Percentiles rank a stretch among this genome's conserved stretches.
phyloP scores from a whole-genome alignment of 371 early-diverging fungal genomes.

The Smittium mucronatum region DNA sequence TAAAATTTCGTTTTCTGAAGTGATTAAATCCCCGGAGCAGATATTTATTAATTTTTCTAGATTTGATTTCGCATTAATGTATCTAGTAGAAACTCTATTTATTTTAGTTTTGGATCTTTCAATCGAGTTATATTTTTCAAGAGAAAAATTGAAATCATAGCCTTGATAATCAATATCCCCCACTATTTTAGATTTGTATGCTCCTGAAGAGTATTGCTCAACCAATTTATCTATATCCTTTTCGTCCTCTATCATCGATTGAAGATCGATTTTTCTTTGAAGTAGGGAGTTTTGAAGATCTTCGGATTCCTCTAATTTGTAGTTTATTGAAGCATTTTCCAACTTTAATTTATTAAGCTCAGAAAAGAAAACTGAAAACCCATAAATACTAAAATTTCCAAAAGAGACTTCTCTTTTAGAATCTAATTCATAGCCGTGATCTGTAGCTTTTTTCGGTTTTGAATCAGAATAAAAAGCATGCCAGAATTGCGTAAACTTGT shows the following conservation, averaged over 20 bases:
- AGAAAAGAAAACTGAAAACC: background rate
- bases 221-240: background rate
- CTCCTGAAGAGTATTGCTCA: background rate
- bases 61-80: background rate
- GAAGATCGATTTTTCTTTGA: background rate
- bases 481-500: background rate
- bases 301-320: background rate
- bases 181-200: background rate
- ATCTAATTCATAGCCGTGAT: background rate
- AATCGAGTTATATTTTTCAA: background rate
- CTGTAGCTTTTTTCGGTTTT: background rate
- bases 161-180: background rate
- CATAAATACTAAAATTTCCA: background rate
- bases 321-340: background rate
- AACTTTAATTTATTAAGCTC: background rate
- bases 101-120: background rate
- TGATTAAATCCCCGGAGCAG: background rate
- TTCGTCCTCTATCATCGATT: background rate
- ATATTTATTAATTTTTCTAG: background rate
- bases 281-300: background rate
- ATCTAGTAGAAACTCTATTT: background rate
- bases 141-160: background rate
- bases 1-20: background rate
- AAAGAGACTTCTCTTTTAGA: background rate
- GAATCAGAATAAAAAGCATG: too few relatives aligned